Conservation (phyloP, 106 monocot genomes). For the Platanthera guangdongensis region DNA sequence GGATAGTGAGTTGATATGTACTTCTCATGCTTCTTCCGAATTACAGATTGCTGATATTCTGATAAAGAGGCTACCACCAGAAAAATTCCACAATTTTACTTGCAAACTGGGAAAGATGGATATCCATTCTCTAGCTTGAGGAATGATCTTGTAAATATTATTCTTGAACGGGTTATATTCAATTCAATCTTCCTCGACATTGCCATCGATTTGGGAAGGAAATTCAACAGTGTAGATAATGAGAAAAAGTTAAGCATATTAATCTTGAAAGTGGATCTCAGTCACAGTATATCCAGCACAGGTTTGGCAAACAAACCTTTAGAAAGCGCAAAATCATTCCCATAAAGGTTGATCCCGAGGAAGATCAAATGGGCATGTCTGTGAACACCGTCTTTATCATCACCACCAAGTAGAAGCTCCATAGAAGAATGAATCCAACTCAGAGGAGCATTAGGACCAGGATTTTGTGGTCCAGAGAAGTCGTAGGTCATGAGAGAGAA, state of each 20-base stretch:
- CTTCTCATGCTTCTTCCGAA: too few relatives aligned
- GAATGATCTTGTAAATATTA: too few relatives aligned
- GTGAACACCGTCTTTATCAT: constrained; percentile 4
- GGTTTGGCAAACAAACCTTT: constrained; percentile 37
- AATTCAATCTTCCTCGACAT: neutral
- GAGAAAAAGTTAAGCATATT: neutral
- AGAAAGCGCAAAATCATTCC: constrained; percentile 74
- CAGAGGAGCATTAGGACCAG: constrained; percentile 91
- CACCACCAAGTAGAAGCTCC: constrained; percentile 47
- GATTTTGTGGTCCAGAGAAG: constrained; percentile 71
- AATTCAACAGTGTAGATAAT: neutral
- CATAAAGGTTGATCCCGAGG: constrained; percentile 92
- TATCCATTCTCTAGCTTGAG: too few relatives aligned
- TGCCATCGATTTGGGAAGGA: neutral
- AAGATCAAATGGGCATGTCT: constrained; percentile 53
- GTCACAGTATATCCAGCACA: neutral
- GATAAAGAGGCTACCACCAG: too few relatives aligned
- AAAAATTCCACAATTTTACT: too few relatives aligned
- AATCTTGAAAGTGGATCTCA: neutral
- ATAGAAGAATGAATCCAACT: constrained; percentile 61
- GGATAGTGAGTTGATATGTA: too few relatives aligned
- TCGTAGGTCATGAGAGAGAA: constrained; percentile 99
- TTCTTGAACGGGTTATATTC: neutral
- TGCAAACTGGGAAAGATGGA: too few relatives aligned
- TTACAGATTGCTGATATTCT: too few relatives aligned